Conservation (phyloP, 257 asterid species). For the Salvia miltiorrhiza region DNA sequence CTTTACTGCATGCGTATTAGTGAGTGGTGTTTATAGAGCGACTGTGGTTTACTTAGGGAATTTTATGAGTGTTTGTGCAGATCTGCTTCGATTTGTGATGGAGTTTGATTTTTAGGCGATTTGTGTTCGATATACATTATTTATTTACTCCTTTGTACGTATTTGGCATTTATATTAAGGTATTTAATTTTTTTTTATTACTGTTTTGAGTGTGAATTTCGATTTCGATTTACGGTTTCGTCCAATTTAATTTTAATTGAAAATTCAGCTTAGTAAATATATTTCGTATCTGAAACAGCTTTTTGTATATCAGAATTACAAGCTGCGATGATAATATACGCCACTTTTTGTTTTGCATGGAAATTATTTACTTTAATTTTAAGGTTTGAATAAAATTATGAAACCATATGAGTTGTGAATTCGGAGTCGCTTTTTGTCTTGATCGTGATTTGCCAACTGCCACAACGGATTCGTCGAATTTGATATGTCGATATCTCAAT, state of each 20-base stretch:
- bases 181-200: neutral
- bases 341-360: neutral
- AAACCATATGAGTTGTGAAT: neutral
- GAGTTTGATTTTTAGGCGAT: conserved; percentile 15
- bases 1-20: neutral
- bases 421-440: neutral
- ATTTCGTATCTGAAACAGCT: too few relatives aligned
- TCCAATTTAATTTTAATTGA: neutral
- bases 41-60: conserved; percentile 10
- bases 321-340: neutral
- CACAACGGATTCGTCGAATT: neutral
- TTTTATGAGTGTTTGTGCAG: conserved; percentile 30
- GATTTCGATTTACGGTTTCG: too few relatives aligned
- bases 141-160: conserved; percentile 12
- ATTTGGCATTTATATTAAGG: neutral
- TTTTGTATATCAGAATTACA: neutral
- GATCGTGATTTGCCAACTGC: neutral
- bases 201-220: neutral
- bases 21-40: conserved; percentile 24
- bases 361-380: too few relatives aligned
- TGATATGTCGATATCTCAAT: neutral
- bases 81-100: conserved; percentile 17
- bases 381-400: too few relatives aligned
- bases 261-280: neutral
- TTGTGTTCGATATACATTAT: conserved; percentile 19